Conservation (phyloP, 2,329 filamentous ascomycete genomes). For the Penicillium glabrum region DNA sequence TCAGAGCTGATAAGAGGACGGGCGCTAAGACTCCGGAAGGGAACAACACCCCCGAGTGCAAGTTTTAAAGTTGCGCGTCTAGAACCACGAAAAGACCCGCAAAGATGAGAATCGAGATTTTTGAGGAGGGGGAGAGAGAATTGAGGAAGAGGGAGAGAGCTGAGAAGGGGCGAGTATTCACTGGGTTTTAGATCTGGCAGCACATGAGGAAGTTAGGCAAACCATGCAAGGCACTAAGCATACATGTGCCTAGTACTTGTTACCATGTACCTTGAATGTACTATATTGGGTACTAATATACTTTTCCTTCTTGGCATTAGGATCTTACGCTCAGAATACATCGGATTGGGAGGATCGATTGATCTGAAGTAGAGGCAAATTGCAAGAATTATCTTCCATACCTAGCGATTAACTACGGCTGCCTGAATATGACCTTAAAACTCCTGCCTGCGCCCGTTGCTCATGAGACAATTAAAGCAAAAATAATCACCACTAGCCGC, state of each 20-base stretch:
- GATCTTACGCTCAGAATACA: not conserved
- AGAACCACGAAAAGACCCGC: not conserved
- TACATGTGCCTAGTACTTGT: not conserved
- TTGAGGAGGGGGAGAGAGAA: not conserved
- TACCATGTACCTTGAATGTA: not conserved
- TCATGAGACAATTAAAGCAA: slow-evolving; percentile 3
- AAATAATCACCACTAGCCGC: slow-evolving; percentile 8
- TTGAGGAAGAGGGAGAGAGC: not conserved
- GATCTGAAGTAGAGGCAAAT: not conserved
- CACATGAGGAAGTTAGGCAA: not conserved
- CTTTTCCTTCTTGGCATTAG: not conserved
- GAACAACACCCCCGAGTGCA: slow-evolving; percentile 18
- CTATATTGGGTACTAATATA: not conserved
- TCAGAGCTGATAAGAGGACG: slow-evolving; percentile 16
- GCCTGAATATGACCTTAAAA: slow-evolving; percentile 6
- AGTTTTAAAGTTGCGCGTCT: not conserved
- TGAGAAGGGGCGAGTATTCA: not conserved
- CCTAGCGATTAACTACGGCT: not conserved
- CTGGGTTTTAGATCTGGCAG: not conserved
- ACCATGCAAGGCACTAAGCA: not conserved
- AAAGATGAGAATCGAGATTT: not conserved
- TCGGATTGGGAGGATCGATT: not conserved
- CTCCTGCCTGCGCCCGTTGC: slow-evolving; percentile 18
- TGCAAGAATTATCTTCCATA: not conserved
- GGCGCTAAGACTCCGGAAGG: slow-evolving; percentile 18